These are phyloP conservation scores for Venustampulla echinocandica DNA, from an alignment of 495 filamentous ascomycete species.

Conservation along the genomic window DNA sequence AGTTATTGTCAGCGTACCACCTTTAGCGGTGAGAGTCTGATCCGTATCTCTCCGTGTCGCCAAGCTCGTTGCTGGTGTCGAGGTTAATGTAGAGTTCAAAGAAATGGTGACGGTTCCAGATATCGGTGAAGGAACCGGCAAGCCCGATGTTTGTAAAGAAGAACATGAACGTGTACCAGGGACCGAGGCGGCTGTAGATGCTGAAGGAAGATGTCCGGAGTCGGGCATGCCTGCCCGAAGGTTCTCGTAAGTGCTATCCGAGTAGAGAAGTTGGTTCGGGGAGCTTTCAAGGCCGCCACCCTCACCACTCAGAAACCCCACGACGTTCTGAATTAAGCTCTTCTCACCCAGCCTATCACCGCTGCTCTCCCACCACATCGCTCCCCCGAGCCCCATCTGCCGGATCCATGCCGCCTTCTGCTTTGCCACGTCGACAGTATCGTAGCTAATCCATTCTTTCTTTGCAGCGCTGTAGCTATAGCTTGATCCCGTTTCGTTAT, in stretches of 20 bases:
- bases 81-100: too few species aligned
- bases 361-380: constrained; percentile 86
- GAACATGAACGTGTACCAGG: too few species aligned
- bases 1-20: neutral
- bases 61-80: neutral
- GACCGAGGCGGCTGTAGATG: too few species aligned
- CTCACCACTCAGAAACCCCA: constrained; percentile 25
- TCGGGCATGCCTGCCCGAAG: neutral
- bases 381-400: constrained; percentile 57
- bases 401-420: constrained; percentile 59
- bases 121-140: too few species aligned
- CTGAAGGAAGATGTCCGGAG: too few species aligned
- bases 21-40: neutral
- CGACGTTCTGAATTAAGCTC: constrained; percentile 55
- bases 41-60: too few species aligned
- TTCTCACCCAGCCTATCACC: constrained; percentile 53
- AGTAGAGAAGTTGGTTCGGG: constrained; percentile 33
- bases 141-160: too few species aligned
- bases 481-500: constrained; percentile 47
- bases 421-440: constrained; percentile 50
- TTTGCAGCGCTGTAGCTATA: constrained; percentile 56
- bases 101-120: too few species aligned
- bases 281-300: constrained; percentile 23
- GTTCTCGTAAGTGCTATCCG: constrained; percentile 23
- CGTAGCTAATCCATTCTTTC: constrained; percentile 63